Evolutionary conservation across 495 filamentous ascomycete species (phyloP).

Genomic region (Parmelia sp.): DNA sequence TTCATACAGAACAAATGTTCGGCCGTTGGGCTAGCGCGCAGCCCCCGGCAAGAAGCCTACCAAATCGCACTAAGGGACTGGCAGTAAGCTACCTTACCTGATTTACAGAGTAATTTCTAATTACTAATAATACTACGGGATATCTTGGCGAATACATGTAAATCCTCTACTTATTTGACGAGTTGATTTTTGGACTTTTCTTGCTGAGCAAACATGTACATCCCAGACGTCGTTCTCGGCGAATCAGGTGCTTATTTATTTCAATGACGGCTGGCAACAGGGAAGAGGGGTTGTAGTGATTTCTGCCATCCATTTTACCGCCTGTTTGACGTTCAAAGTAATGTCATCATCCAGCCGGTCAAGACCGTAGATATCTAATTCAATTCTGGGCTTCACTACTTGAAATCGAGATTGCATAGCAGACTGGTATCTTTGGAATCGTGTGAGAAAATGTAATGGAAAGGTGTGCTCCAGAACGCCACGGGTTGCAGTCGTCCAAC

Average conservation of each 20-base stretch:
- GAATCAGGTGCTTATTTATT: not conserved
- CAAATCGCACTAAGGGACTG: too few relatives aligned
- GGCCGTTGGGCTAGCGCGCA: not conserved
- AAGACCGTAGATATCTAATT: not conserved
- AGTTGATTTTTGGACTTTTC: too few relatives aligned
- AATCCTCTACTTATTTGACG: too few relatives aligned
- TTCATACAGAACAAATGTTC: too few relatives aligned
- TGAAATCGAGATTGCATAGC: not conserved
- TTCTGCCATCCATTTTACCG: not conserved
- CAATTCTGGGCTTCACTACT: not conserved
- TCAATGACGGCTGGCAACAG: not conserved
- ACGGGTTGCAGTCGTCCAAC: conserved; percentile 1
- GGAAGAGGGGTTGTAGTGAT: not conserved
- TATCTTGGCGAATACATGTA: too few relatives aligned
- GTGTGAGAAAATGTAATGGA: not conserved
- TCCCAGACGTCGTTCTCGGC: not conserved
- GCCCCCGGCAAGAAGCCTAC: too few relatives aligned
- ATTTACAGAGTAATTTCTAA: too few relatives aligned
- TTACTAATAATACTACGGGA: too few relatives aligned
- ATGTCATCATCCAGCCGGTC: not conserved
- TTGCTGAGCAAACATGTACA: not conserved
- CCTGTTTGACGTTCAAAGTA: not conserved
- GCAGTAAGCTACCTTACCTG: too few relatives aligned
- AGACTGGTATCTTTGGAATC: not conserved
- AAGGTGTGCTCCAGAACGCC: conserved; percentile 4